Evolutionary conservation across 2,329 filamentous ascomycete genomes (phyloP).

Genomic region (Davidsoniella australis): DNA sequence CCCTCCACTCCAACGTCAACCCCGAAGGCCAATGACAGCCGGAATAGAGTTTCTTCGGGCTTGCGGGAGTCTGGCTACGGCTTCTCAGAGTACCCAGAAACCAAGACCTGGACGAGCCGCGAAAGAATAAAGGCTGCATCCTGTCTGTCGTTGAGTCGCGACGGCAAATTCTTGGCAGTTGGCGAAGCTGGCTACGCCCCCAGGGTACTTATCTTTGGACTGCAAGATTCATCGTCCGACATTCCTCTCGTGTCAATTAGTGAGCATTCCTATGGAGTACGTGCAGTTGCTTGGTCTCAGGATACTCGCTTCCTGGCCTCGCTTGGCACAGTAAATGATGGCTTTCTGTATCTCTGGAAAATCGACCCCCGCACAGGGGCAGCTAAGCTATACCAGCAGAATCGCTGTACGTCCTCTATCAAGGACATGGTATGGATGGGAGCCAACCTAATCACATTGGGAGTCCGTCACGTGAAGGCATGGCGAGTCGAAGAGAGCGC

Average conservation of each 20-base stretch:
- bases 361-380: conserved; percentile 69
- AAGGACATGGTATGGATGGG: conserved; percentile 86
- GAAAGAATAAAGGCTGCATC: conserved; percentile 91
- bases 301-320: conserved; percentile 79
- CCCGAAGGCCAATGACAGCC: conserved; percentile 46
- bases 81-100: conserved; percentile 42
- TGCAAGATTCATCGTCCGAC: conserved; percentile 65
- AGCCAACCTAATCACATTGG: conserved; percentile 65
- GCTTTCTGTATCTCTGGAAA: conserved; percentile 82
- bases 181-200: conserved; percentile 93
- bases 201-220: conserved; percentile 75
- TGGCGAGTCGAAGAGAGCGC: conserved; percentile 65
- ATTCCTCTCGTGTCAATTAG: conserved; percentile 67
- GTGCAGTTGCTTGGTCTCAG: conserved; percentile 73
- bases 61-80: conserved; percentile 32
- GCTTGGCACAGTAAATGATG: conserved; percentile 76
- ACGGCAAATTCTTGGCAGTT: conserved; percentile 75
- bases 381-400: conserved; percentile 63
- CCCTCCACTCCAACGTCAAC: conserved; percentile 36
- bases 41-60: conserved; percentile 33
- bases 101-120: conserved; percentile 69
- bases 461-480: conserved; percentile 80
- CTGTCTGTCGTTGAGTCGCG: conserved; percentile 72
- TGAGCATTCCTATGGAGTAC: conserved; percentile 82
- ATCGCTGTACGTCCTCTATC: conserved; percentile 80